These are phyloP conservation scores for Bacidia rubella DNA, from an alignment of 495 filamentous ascomycete species.

Conservation along the genomic window DNA sequence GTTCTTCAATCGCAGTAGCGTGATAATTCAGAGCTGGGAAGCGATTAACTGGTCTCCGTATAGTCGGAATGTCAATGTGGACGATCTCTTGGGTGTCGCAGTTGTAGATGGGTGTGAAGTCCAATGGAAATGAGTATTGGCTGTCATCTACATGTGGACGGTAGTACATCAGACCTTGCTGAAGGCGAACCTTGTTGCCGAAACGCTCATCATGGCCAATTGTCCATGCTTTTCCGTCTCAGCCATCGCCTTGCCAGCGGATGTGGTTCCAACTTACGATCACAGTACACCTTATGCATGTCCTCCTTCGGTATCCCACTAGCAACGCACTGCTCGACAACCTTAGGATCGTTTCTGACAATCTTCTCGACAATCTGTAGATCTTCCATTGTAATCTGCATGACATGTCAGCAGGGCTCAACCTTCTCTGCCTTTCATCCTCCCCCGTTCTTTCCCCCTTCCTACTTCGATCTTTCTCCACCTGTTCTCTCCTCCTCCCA, in stretches of 20 bases:
- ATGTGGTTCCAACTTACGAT: constrained; percentile 41
- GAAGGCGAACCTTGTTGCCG: constrained; percentile 64
- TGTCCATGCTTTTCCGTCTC: constrained; percentile 59
- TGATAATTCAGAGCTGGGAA: constrained; percentile 69
- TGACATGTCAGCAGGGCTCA: constrained; percentile 10
- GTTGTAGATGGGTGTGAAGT: constrained; percentile 91
- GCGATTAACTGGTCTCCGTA: constrained; percentile 66
- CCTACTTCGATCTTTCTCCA: too few relatives aligned
- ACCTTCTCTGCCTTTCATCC: not conserved
- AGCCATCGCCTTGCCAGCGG: not conserved
- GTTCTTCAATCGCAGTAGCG: constrained; percentile 53
- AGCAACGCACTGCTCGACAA: constrained; percentile 84
- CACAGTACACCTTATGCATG: constrained; percentile 88
- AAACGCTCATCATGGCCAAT: constrained; percentile 92
- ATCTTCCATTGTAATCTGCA: constrained; percentile 86
- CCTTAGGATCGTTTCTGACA: constrained; percentile 66
- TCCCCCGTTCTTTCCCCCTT: too few relatives aligned
- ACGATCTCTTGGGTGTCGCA: constrained; percentile 71
- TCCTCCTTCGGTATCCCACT: constrained; percentile 75
- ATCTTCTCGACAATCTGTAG: constrained; percentile 76
- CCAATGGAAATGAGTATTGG: constrained; percentile 83
- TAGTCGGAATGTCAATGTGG: constrained; percentile 75
- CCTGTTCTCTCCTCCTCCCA: too few relatives aligned
- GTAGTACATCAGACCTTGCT: constrained; percentile 95
- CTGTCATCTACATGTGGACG: constrained; percentile 73